A percentile compares a stretch with the other conserved stretches of the same genome.
Conservation (phyloP, 106 monocot genomes). For the Dendrobium catenatum region DNA sequence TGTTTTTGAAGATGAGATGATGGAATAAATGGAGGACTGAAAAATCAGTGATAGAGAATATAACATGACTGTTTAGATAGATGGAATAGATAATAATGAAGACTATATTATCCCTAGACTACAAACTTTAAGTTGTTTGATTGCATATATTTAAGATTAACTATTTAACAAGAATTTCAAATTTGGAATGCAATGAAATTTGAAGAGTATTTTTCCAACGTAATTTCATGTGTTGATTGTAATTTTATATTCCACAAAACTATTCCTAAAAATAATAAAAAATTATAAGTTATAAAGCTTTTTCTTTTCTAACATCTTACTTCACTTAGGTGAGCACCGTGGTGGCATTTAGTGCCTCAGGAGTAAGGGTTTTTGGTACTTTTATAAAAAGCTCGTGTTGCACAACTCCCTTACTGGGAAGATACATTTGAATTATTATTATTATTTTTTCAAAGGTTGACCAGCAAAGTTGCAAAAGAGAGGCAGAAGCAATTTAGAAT, state of each 20-base stretch:
- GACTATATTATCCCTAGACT: no score
- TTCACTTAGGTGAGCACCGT: no score
- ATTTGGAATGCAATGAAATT: not conserved
- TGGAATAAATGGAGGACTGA: no score
- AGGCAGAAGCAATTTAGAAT: not conserved
- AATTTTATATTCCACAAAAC: not conserved
- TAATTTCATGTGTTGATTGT: not conserved
- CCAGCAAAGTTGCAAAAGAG: not conserved
- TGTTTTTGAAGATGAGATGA: no score
- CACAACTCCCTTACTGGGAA: not conserved
- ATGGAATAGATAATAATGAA: no score
- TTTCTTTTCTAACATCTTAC: no score
- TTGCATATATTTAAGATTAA: no score
- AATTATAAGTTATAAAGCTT: not conserved
- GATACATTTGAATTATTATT: not conserved
- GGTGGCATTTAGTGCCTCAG: not conserved
- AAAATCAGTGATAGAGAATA: no score
- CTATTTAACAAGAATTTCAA: not conserved
- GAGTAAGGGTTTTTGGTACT: not conserved
- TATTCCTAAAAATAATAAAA: not conserved
- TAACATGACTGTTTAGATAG: no score
- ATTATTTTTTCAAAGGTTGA: not conserved
- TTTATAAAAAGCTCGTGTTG: not conserved
- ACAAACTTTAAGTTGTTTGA: no score
- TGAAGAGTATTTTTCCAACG: not conserved